Percentiles rank a stretch among this genome's conserved stretches.
These are phyloP conservation scores for Aspergillus ochraceoroseus DNA, from an alignment of 2,329 filamentous ascomycete species.

Conservation along the genomic window DNA sequence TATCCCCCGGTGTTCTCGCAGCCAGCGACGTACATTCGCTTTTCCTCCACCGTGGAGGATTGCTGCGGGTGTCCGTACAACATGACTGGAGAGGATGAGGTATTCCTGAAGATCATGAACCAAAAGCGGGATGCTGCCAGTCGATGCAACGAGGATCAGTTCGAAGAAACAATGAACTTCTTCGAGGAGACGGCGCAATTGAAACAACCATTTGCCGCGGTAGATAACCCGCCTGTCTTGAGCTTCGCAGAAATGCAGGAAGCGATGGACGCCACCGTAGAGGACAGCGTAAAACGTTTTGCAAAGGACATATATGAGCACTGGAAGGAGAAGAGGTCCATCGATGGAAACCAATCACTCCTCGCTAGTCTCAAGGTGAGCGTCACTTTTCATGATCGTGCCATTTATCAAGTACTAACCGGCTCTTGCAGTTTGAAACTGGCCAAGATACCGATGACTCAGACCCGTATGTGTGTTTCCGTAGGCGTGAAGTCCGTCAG, in stretches of 20 bases:
- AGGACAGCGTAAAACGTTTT: slow-evolving; percentile 52
- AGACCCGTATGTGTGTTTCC: slow-evolving; percentile 97
- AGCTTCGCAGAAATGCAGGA: slow-evolving; percentile 70
- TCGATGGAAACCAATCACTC: slow-evolving; percentile 64
- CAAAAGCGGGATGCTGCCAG: slow-evolving; percentile 60
- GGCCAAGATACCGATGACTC: slow-evolving; percentile 91
- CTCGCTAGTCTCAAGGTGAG: slow-evolving; percentile 69
- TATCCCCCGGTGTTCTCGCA: slow-evolving; percentile 76
- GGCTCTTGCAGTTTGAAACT: slow-evolving; percentile 63
- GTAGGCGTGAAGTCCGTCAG: slow-evolving; percentile 86
- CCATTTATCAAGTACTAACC: slow-evolving; percentile 18
- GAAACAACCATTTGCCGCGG: slow-evolving; percentile 80
- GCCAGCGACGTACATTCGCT: slow-evolving; percentile 90
- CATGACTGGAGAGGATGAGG: slow-evolving; percentile 86
- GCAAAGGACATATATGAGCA: slow-evolving; percentile 82
- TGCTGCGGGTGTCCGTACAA: slow-evolving; percentile 87
- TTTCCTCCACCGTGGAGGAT: slow-evolving; percentile 96
- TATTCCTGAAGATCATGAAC: slow-evolving; percentile 79
- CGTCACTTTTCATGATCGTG: not conserved
- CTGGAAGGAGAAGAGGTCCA: slow-evolving; percentile 70
- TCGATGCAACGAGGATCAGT: slow-evolving; percentile 79
- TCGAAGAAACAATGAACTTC: slow-evolving; percentile 90
- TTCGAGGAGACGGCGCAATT: slow-evolving; percentile 82
- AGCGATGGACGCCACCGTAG: slow-evolving; percentile 57
- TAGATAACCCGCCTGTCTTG: slow-evolving; percentile 79